Evolutionary conservation across 352 stramenopile species (phyloP).

Genomic region (Globisporangium okanoganense): DNA sequence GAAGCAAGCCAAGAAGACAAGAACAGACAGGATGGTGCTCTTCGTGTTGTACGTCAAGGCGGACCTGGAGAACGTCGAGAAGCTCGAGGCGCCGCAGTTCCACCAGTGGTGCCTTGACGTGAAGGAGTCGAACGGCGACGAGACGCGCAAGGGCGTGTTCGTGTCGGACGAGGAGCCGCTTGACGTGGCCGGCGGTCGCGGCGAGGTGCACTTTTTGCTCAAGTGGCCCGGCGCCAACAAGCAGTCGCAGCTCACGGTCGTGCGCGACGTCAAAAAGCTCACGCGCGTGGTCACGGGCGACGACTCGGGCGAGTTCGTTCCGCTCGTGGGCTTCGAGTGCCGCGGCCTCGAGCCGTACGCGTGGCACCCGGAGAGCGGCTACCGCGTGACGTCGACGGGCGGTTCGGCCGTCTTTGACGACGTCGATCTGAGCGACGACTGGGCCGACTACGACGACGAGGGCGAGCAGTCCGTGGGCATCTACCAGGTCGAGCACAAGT

Average conservation of each 20-base stretch:
- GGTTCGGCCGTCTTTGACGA: conserved; percentile 70
- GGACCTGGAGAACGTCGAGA: conserved; percentile 84
- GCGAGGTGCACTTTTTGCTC: conserved; percentile 77
- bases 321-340: conserved; percentile 85
- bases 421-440: conserved; percentile 80
- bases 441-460: conserved; percentile 85
- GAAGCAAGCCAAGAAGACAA: conserved; percentile 2
- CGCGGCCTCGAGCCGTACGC: conserved; percentile 74
- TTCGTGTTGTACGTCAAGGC: conserved; percentile 87
- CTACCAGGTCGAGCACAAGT: conserved; percentile 80
- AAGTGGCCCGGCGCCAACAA: conserved; percentile 86
- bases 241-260: conserved; percentile 72
- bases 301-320: conserved; percentile 74
- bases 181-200: conserved; percentile 69
- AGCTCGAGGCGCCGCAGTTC: conserved; percentile 52
- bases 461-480: conserved; percentile 71
- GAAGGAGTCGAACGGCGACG: conserved; percentile 74
- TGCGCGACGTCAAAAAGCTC: conserved; percentile 86
- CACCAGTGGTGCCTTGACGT: conserved; percentile 86
- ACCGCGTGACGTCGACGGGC: conserved; percentile 58
- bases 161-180: conserved; percentile 78
- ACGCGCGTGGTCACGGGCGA: conserved; percentile 49
- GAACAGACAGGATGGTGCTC: conserved; percentile 53
- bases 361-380: conserved; percentile 81
- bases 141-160: conserved; percentile 72